phyloP scores from a whole-genome alignment of 2,329 filamentous ascomycete species.

The Hymenoscyphus fructigenus region DNA sequence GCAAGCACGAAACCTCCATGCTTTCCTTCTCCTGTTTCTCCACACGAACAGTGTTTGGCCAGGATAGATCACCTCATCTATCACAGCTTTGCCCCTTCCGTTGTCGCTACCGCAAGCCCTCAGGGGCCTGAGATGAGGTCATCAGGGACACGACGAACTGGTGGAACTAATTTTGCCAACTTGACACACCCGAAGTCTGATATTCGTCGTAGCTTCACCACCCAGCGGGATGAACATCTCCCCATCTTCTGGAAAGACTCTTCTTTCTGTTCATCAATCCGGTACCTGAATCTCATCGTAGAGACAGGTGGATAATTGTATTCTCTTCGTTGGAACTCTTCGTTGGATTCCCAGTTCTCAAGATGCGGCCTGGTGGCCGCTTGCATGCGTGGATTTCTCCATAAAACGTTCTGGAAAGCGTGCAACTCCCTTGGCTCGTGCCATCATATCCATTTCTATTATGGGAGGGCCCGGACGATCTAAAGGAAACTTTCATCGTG shows the following conservation, averaged over 20 bases:
- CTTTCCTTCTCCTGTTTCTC: neutral
- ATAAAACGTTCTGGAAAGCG: neutral
- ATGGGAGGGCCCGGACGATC: neutral
- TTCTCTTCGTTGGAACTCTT: neutral
- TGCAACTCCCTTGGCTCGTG: neutral
- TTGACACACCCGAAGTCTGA: conserved; percentile 8
- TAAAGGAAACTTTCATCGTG: neutral
- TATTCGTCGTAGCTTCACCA: neutral
- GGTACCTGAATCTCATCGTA: neutral
- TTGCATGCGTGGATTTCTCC: neutral
- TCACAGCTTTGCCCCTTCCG: neutral
- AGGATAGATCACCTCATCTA: neutral
- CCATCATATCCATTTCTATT: neutral
- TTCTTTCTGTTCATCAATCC: neutral
- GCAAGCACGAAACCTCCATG: neutral
- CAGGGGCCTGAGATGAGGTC: neutral
- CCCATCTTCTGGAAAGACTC: neutral
- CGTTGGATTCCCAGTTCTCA: neutral
- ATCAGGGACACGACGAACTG: neutral
- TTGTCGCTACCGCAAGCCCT: neutral
- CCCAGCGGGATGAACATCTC: neutral
- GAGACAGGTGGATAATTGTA: neutral
- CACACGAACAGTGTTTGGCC: neutral
- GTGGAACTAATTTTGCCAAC: neutral
- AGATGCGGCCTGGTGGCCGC: neutral